phyloP scores from a whole-genome alignment of 1,284 basidiomycete genomes.

The Somion occarium region DNA sequence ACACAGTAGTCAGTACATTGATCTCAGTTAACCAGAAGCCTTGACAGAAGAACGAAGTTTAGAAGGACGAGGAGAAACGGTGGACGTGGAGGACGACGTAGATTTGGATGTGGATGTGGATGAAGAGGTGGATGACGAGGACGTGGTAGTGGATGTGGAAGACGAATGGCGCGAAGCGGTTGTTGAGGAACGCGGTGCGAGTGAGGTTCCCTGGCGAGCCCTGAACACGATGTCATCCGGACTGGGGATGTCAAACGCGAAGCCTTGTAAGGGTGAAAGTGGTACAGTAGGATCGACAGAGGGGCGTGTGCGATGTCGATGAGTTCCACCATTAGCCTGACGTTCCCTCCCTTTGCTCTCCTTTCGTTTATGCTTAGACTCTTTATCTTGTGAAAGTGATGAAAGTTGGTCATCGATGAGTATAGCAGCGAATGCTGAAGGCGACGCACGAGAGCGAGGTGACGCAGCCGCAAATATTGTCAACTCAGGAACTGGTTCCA shows the following conservation, averaged over 20 bases:
- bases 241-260: slow-evolving; percentile 78
- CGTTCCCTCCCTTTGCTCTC: slow-evolving; percentile 12
- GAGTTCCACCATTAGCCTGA: slow-evolving; percentile 9
- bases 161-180: slow-evolving; percentile 19
- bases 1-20: slow-evolving; percentile 34
- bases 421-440: slow-evolving; percentile 72
- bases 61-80: slow-evolving; percentile 16
- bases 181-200: slow-evolving; percentile 34
- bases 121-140: neutral
- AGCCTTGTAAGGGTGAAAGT: slow-evolving; percentile 35
- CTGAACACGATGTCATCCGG: slow-evolving; percentile 82
- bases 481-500: slow-evolving; percentile 29
- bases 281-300: slow-evolving; percentile 24
- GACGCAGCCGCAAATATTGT: slow-evolving; percentile 53
- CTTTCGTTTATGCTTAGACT: slow-evolving; percentile 15
- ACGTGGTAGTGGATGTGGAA: neutral
- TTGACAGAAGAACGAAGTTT: slow-evolving; percentile 26
- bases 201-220: slow-evolving; percentile 71
- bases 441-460: slow-evolving; percentile 57
- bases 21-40: slow-evolving; percentile 33
- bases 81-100: slow-evolving; percentile 13
- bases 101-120: neutral
- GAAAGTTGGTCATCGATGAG: slow-evolving; percentile 53
- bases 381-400: slow-evolving; percentile 33
- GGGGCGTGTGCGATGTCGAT: slow-evolving; percentile 11